Percentiles rank a stretch among this genome's conserved stretches.
These are phyloP conservation scores for Cymbopogon flexuosus DNA, from an alignment of 202 grass and related monocot genomes.

Conservation along the genomic window DNA sequence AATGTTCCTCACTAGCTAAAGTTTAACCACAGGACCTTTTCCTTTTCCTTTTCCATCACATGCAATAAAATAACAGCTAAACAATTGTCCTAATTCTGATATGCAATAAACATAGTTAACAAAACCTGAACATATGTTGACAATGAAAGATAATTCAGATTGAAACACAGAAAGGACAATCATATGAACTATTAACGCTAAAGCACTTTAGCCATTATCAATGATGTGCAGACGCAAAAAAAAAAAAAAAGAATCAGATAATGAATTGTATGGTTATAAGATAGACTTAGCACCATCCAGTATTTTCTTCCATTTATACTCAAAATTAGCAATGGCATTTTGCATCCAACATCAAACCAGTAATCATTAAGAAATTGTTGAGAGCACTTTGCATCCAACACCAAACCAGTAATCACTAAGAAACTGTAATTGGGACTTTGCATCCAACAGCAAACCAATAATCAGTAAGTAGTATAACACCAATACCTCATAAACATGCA, in stretches of 20 bases:
- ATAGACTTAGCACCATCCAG: neutral
- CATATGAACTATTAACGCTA: neutral
- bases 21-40: neutral
- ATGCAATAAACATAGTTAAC: neutral
- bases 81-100: neutral
- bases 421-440: neutral
- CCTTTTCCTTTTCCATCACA: neutral
- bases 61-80: neutral
- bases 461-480: neutral
- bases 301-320: neutral
- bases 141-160: neutral
- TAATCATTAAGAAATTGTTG: neutral
- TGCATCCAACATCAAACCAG: neutral
- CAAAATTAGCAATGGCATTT: neutral
- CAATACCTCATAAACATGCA: conserved; percentile 60
- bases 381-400: neutral
- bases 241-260: neutral
- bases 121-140: neutral
- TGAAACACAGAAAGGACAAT: neutral
- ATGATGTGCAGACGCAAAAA: neutral
- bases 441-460: neutral
- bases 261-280: neutral
- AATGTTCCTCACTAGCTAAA: neutral
- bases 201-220: neutral
- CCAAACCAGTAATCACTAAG: neutral